These are phyloP conservation scores for Cochlearia excelsa DNA, from an alignment of 345 rosid species.

Conservation along the genomic window DNA sequence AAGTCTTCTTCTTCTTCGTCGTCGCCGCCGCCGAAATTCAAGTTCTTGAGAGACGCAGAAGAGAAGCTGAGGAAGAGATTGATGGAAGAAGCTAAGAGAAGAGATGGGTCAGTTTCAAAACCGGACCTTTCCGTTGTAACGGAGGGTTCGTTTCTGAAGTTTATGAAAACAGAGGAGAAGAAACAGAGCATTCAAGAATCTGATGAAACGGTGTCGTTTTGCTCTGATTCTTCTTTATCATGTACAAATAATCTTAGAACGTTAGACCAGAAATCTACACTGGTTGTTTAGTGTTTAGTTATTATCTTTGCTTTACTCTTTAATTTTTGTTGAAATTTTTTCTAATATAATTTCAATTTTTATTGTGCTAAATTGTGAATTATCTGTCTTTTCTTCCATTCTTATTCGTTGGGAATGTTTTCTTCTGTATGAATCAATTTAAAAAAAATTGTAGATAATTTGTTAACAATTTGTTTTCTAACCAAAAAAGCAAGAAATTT, in stretches of 20 bases:
- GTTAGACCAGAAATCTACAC: constrained; percentile 38
- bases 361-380: constrained; percentile 26
- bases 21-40: constrained; percentile 92
- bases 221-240: constrained; percentile 46
- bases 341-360: constrained; percentile 19
- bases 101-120: constrained; percentile 27
- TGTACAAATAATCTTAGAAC: constrained; percentile 54
- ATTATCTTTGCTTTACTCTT: constrained; percentile 2
- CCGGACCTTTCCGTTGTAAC: neutral
- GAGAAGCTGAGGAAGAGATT: constrained; percentile 67
- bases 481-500: neutral
- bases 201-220: constrained; percentile 34
- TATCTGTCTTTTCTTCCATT: constrained; percentile 11
- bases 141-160: constrained; percentile 60
- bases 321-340: constrained; percentile 21
- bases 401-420: constrained; percentile 23
- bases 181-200: constrained; percentile 39
- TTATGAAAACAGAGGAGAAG: constrained; percentile 43
- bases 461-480: constrained; percentile 16
- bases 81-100: constrained; percentile 54
- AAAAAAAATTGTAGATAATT: constrained; percentile 16
- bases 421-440: constrained; percentile 28
- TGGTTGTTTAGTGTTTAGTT: constrained; percentile 30
- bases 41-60: constrained; percentile 95
- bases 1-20: constrained; percentile 55